These are phyloP conservation scores for Sporothrix brasiliensis DNA, from an alignment of 2,329 filamentous ascomycete species.

Conservation along the genomic window DNA sequence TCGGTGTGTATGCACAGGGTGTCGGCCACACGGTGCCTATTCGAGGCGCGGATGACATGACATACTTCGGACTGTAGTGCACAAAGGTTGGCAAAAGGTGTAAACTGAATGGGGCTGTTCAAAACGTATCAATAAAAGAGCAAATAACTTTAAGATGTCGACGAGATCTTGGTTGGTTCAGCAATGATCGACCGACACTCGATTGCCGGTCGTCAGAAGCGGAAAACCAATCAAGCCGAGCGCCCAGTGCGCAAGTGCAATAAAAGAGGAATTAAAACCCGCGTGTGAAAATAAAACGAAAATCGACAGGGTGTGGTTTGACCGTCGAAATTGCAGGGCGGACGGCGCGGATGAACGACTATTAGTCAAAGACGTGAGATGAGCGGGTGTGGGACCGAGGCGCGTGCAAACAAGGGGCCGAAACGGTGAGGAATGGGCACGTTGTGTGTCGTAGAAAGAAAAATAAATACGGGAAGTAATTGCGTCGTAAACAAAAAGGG, in stretches of 20 bases:
- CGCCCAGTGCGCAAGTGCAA: slow-evolving; percentile 1
- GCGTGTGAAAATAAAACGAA: background rate
- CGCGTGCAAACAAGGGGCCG: background rate
- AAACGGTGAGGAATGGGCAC: background rate
- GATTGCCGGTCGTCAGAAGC: background rate
- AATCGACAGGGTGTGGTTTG: slow-evolving; percentile 24
- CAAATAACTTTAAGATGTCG: background rate
- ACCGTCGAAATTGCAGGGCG: slow-evolving; percentile 26
- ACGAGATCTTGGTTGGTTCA: slow-evolving; percentile 17
- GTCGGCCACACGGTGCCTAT: slow-evolving; percentile 33
- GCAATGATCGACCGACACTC: slow-evolving; percentile 19
- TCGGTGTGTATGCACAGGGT: slow-evolving; percentile 33
- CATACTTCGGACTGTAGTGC: slow-evolving; percentile 30
- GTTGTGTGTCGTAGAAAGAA: background rate
- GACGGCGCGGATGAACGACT: background rate
- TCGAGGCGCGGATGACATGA: slow-evolving; percentile 32
- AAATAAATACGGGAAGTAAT: slow-evolving; percentile 8
- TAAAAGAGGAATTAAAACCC: background rate
- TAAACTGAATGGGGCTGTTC: background rate
- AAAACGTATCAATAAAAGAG: background rate
- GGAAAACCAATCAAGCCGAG: slow-evolving; percentile 11
- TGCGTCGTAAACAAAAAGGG: background rate
- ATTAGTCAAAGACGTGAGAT: background rate
- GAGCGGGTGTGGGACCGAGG: background rate
- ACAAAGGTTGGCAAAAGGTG: background rate